Base-by-base conservation (phyloP, 495 filamentous ascomycete species). In the Filosporella fistucella region DNA sequence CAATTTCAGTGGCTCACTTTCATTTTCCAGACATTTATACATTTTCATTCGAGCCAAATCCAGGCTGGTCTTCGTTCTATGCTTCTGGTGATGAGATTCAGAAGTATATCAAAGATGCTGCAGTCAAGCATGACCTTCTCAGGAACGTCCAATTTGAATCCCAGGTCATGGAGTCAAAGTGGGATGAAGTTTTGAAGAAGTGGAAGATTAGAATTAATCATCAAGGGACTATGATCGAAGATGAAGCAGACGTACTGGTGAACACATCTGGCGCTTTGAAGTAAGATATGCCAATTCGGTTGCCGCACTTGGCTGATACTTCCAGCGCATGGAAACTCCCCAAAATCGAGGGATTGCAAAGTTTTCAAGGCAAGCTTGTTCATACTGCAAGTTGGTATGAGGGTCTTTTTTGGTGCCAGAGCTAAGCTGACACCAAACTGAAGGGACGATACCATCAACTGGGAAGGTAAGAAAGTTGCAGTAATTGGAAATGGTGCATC, bases 171-270 rank as follows among this genome's bases (percentile, higher is more conserved):
- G 63, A 60, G 25, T 69, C 70, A 4, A 58, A 65, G 42, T 80
- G 78, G 78, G 49, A 69, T 21, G 62, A 67, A 8, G 55, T 64
- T 0, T 59, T 58, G 29, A 65, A 61, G 0, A 67, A 75, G 47
- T 82, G 78, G 78, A 53, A 63, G 41, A 65, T 71, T 40, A 47
- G 45, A 10, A 9, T 54, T 20, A 9, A 9, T 3, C 22, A 49
- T 10, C 59, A 65, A 14, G 57, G 70, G 4, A 71, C 78, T 37
- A 61, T 77, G 22, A 18, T 80, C n/a, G 68, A 80, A 43, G 66
- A 67, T 35, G 76, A 77, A 4, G 68, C 74, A 23, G 77, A 76
- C 5, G 63, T 74, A 42, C 75, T 81, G 59, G 80, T 77, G 55
- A 69, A 63, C 63, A 24, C 17, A 42, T 26, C 39, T 7, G 39